Evolutionary conservation across 768 basidiomycete species (phyloP), one percentile per base, ranked within the genome.

Genomic region (Termitomyces sp.): DNA sequence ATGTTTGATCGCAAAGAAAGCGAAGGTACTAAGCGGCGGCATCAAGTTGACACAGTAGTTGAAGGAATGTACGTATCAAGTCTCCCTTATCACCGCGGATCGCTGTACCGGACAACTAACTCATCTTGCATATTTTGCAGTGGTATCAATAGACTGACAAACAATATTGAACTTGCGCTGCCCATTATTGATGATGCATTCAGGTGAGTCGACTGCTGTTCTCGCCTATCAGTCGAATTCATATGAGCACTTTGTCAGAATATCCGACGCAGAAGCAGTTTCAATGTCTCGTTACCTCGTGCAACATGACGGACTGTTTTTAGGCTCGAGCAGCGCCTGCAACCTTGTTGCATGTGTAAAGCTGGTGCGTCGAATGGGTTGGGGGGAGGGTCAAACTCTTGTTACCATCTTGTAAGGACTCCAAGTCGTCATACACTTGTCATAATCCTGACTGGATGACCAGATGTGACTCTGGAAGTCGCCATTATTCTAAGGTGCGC

Each of bases 41-140:
- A 96, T 69, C 95, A 96, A 71, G 93, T 98, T 14, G 96, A 98
- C 67, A 96, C 95, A 0, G 86, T 97, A 18, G 93, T 97, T n/a
- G 92, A 93, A 74, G 91, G 92, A 59, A 93, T 94, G 89, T 90
- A 65, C 44, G 74, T 71, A 18, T 32, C 18, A 41, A 36, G 18
- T 57, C 44, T 38, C 13, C 20, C 32, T 28, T 54, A 56, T n/a
- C 20, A 26, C 38, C 48, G 23, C 59, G 43, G 48, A 51, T 3
- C 30, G 54, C 56, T 33, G 33, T 48, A n/a, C 33, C 12, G 50
- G 23, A 4, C 8, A 18, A 30, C 35, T 53, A 36, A 63, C 36
- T 28, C 41, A 43, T 36, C 49, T 38, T 48, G 40, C 20, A 33
- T 35, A 33, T 20, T 23, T 33, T 56, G 41, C 58, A 96, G 95